These are phyloP conservation scores for Penicillium flavigenum DNA, from an alignment of 495 filamentous ascomycete genomes.

Conservation along the genomic window DNA sequence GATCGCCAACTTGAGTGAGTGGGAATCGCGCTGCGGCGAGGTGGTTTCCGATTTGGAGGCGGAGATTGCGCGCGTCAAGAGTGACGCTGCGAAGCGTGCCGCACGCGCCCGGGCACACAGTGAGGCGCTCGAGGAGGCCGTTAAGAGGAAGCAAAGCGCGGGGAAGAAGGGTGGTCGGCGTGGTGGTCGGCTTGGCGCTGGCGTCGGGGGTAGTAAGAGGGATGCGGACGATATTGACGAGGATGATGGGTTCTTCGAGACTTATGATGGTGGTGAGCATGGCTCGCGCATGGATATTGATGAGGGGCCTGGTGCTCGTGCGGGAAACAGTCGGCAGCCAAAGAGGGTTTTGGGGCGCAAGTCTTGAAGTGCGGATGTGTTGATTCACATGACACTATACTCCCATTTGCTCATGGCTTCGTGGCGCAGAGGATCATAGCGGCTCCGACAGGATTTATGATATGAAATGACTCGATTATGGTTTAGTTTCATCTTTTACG, in stretches of 20 bases:
- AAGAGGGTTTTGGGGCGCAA: conserved; percentile 47
- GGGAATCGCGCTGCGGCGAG: conserved; percentile 70
- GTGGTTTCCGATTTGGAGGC: conserved; percentile 75
- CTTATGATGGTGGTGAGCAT: conserved; percentile 48
- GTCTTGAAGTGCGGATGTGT: conserved; percentile 19
- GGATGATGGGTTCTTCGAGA: conserved; percentile 47
- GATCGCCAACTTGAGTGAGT: conserved; percentile 65
- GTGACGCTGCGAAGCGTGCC: conserved; percentile 53
- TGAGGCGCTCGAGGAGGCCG: conserved; percentile 47
- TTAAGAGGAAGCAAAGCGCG: conserved; percentile 23
- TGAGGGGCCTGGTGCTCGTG: conserved; percentile 34
- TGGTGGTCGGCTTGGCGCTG: conserved; percentile 19
- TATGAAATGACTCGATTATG: conserved; percentile 10
- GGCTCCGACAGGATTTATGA: not conserved
- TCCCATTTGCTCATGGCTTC: not conserved
- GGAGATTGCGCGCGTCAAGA: conserved; percentile 61
- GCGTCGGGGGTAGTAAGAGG: conserved; percentile 41
- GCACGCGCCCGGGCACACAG: conserved; percentile 48
- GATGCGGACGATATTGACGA: conserved; percentile 46
- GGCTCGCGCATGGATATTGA: conserved; percentile 51
- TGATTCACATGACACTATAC: not conserved
- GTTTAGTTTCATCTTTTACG: not conserved
- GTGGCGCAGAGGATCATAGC: not conserved
- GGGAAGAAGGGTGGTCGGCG: conserved; percentile 17
- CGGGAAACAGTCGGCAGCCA: conserved; percentile 33